A percentile compares a stretch with the other conserved stretches of the same genome.
phyloP scores from a whole-genome alignment of 1,139 yeast species.

The Scheffersomyces segobiensis region DNA sequence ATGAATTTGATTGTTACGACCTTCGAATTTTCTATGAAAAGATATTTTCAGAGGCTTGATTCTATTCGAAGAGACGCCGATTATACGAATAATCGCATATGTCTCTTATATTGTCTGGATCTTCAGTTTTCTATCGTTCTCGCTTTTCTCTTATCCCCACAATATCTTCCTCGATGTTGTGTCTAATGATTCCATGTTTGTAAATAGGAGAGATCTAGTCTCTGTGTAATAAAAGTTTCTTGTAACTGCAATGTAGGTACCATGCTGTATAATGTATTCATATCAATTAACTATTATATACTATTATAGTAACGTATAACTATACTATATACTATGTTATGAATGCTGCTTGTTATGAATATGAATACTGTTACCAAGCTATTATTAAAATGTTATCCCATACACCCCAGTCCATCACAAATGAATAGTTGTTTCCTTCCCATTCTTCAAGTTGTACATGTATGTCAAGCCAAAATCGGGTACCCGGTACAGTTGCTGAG shows the following conservation, averaged over 20 bases:
- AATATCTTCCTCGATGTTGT: neutral
- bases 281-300: too few species aligned
- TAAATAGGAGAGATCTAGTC: neutral
- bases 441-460: slow-evolving; percentile 28
- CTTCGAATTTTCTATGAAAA: neutral
- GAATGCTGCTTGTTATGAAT: neutral
- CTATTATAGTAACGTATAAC: too few species aligned
- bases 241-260: neutral
- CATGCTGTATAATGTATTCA: neutral
- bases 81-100: neutral
- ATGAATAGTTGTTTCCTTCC: slow-evolving; percentile 1
- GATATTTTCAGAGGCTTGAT: neutral
- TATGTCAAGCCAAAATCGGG: slow-evolving; percentile 49
- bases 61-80: neutral
- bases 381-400: neutral
- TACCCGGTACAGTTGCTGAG: slow-evolving; percentile 23
- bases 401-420: neutral
- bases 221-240: neutral
- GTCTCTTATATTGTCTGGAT: neutral
- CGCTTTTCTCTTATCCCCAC: neutral
- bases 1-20: too few species aligned
- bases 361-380: neutral
- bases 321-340: neutral
- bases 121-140: neutral
- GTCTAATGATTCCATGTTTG: neutral